Evolutionary conservation across 768 basidiomycete species (phyloP), one percentile per base, ranked within the genome.

Genomic region (Calvatia gigantea): DNA sequence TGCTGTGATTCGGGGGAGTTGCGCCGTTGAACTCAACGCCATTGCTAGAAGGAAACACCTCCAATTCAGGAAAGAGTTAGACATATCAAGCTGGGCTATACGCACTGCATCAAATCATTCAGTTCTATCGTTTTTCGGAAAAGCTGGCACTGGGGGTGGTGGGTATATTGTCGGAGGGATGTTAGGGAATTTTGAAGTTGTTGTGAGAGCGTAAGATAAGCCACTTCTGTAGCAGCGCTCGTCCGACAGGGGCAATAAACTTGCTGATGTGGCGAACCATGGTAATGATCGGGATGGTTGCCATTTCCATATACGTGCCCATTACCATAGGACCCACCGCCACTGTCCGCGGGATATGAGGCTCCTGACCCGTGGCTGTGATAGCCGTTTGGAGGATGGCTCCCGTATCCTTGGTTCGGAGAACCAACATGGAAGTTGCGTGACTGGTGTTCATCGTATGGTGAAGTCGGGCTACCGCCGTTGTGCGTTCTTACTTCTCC

Each of bases 31-130:
- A 73, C 70, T 84, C 81, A 62, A 71, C 75, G 28, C 77, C 80
- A 67, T 80, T 82, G 62, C 60, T 62, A 43, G 28, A 59, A 49
- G 29, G 21, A 56, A 58, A 33, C 44, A 59, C 8, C 59, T 56
- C 37, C 38, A 54, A 48, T 39, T 46, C 32, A 23, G 46, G 47
- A 51, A n/a, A 21, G 43, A 12, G 11, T 33, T 31, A 15, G 6
- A 48, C 23, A 14, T 14, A 45, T 52, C 33, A 52, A 32, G 42
- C 56, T 60, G 23, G 43, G 50, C 52, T 56, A 61, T 56, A 81
- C 86, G 66, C 70, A 89, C 87, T 85, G 84, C 71, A 89, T 75
- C 29, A 86, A 69, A 64, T 76, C 79, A 64, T 77, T 75, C 31
- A 90, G 74, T 59, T 88, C 85, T 44, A 76, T 69, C 57, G 87